Percentiles rank a stretch among this genome's conserved stretches.
phyloP scores from a whole-genome alignment of 1,139 yeast species.

The Pichia sp. region DNA sequence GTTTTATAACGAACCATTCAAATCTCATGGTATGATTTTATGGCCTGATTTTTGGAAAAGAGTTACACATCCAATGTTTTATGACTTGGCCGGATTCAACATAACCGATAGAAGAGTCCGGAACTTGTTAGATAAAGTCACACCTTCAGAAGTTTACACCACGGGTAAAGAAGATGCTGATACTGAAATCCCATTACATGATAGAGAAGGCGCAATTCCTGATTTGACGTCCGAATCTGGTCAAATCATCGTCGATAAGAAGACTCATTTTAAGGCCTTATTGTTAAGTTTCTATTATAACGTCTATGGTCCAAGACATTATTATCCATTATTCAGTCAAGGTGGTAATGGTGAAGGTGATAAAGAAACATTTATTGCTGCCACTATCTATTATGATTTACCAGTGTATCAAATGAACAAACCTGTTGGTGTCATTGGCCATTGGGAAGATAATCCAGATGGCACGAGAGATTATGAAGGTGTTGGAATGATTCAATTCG shows the following conservation, averaged over 20 bases:
- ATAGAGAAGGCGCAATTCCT: conserved; percentile 55
- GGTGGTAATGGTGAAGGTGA: conserved; percentile 70
- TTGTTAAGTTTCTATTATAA: conserved; percentile 56
- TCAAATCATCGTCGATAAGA: conserved; percentile 53
- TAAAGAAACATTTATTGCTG: conserved; percentile 62
- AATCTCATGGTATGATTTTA: conserved; percentile 43
- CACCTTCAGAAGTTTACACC: conserved; percentile 22
- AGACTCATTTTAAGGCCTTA: conserved; percentile 50
- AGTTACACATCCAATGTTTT: conserved; percentile 56
- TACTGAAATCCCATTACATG: conserved; percentile 41
- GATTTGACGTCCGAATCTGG: conserved; percentile 67
- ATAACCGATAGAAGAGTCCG: conserved; percentile 36
- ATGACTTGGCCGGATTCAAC: conserved; percentile 48
- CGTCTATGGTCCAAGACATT: conserved; percentile 55
- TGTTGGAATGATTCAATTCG: conserved; percentile 54
- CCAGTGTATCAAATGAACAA: conserved; percentile 53
- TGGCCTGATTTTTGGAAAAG: conserved; percentile 77
- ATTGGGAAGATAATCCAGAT: conserved; percentile 30
- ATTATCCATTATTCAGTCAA: conserved; percentile 54
- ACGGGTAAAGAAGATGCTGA: conserved; percentile 23
- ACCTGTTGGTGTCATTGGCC: conserved; percentile 47
- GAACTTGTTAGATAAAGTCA: conserved; percentile 28
- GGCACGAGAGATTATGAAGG: conserved; percentile 35
- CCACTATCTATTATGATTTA: conserved; percentile 48
- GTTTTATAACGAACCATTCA: conserved; percentile 41